A percentile compares a stretch with the other conserved stretches of the same genome.
Evolutionary conservation across 257 asterid species (phyloP).

Genomic region (Salvia rosmarinus): DNA sequence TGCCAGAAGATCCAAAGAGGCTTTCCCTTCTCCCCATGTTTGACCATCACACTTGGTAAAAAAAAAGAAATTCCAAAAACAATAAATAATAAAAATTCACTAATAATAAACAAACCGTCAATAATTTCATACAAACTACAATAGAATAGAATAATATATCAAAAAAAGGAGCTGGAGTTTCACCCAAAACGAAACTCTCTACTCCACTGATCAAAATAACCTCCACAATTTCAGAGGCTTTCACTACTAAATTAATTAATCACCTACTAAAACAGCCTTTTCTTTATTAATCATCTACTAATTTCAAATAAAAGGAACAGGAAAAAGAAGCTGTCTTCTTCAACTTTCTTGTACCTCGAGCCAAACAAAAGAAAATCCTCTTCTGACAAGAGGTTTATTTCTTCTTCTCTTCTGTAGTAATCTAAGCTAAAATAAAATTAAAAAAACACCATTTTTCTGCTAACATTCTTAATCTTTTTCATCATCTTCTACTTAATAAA

Average conservation of each 20-base stretch:
- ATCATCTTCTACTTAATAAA: constrained; percentile 36
- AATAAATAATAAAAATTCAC: too few relatives aligned
- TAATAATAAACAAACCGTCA: constrained; percentile 37
- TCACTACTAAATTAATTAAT: constrained; percentile 12
- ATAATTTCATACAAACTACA: constrained; percentile 6
- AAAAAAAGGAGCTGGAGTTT: constrained; percentile 33
- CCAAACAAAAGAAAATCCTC: constrained; percentile 37
- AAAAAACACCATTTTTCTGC: constrained; percentile 20
- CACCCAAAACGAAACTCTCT: constrained; percentile 54
- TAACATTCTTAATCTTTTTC: constrained; percentile 36
- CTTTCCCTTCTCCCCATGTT: constrained; percentile 43
- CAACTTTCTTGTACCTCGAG: constrained; percentile 42
- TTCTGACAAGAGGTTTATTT: constrained; percentile 11
- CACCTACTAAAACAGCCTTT: constrained; percentile 3
- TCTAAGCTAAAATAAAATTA: neutral
- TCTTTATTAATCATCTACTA: constrained; percentile 32
- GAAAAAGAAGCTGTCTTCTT: constrained; percentile 39
- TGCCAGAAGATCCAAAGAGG: constrained; percentile 35
- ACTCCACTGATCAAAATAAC: constrained; percentile 24
- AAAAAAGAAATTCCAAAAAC: too few relatives aligned
- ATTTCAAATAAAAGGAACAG: constrained; percentile 27
- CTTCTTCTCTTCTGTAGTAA: constrained; percentile 12
- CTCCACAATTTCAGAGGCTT: constrained; percentile 34
- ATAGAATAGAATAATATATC: neutral
- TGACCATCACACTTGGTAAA: too few relatives aligned